Evolutionary conservation across 805 yeast genomes (phyloP), one percentile per base, ranked within the genome.

Genomic region (Candida anglica): DNA sequence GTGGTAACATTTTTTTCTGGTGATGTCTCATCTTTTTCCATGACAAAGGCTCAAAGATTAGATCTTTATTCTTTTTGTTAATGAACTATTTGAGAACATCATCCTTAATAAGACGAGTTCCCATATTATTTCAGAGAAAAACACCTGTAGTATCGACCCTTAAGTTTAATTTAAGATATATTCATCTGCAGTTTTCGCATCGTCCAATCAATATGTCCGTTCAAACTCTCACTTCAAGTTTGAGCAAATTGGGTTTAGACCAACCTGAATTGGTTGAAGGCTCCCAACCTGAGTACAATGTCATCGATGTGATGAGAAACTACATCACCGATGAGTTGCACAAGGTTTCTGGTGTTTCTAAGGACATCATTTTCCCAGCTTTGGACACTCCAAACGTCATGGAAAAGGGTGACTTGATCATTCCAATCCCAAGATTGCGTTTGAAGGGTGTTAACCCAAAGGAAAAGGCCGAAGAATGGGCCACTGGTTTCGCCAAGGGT

Each of bases 351-450:
- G 82, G 81, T 23, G 94, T 88, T 26, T 83, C 81, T 39, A 63
- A 73, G 37, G 63, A 66, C 3, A 56, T 87, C 32, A 86, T 89
- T 42, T 86, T 72, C 60, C 85, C 87, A 37, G 87, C 96, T 23
- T 71, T 93, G 51, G 98, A 93, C 62, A 77, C 91, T 71, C 87
- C 96, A 15, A 71, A 75, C 44, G 81, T 88, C 26, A 64, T 84
- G 46, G 96, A 88, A 40, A 82, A 91, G 52, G 98, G 98, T 54
- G 98, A 93, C 60, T 72, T 93, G 50, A 73, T 91, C 41, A 77
- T 91, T 36, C 97, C 98, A 27, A 72, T 93, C 27, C 98, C 98
- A 48, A 79, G 97, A 58, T 68, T 83, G 50, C 54, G 70, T 50
- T 76, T 95, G 50, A 73, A 91, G 58, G 84, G 87, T 47, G 79